Evolutionary conservation across 2,329 filamentous ascomycete genomes (phyloP).

Genomic region (Sporothrix mexicana): DNA sequence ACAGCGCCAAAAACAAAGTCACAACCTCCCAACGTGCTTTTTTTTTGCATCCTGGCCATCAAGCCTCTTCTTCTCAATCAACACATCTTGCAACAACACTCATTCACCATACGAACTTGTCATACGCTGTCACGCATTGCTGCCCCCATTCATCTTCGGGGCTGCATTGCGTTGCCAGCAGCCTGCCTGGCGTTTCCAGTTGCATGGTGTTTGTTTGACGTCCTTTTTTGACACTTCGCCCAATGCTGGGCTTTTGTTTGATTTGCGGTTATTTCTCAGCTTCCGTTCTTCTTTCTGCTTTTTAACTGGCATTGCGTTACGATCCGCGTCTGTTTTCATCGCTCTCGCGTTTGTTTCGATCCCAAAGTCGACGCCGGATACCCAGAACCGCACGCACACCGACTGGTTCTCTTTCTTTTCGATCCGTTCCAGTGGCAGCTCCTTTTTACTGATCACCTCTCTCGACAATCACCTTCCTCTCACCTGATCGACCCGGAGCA

Average conservation of each 20-base stretch:
- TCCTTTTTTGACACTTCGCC: not conserved
- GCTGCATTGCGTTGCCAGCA: constrained; percentile 18
- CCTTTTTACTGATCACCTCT: not conserved
- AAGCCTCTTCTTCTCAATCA: not conserved
- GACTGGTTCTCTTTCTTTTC: not conserved
- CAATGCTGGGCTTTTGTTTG: constrained; percentile 14
- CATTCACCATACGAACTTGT: constrained; percentile 19
- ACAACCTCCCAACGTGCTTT: not conserved
- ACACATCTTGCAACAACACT: not conserved
- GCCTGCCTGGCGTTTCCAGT: not conserved
- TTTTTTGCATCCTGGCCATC: constrained; percentile 22
- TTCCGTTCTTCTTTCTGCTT: constrained; percentile 18
- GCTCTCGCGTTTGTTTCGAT: constrained; percentile 4
- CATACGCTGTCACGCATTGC: constrained; percentile 15
- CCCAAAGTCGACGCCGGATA: constrained; percentile 14
- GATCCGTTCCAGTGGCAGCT: not conserved
- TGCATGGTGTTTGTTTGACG: constrained; percentile 6
- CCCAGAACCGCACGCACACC: not conserved
- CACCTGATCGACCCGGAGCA: not conserved
- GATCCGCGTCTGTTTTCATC: not conserved
- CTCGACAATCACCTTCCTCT: not conserved
- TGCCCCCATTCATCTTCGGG: not conserved
- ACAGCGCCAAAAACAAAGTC: constrained; percentile 27
- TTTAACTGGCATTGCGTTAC: not conserved
- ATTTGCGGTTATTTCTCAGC: not conserved